phyloP scores from a whole-genome alignment of 1,284 basidiomycete genomes.

The Pyrrhoderma lamaoense region DNA sequence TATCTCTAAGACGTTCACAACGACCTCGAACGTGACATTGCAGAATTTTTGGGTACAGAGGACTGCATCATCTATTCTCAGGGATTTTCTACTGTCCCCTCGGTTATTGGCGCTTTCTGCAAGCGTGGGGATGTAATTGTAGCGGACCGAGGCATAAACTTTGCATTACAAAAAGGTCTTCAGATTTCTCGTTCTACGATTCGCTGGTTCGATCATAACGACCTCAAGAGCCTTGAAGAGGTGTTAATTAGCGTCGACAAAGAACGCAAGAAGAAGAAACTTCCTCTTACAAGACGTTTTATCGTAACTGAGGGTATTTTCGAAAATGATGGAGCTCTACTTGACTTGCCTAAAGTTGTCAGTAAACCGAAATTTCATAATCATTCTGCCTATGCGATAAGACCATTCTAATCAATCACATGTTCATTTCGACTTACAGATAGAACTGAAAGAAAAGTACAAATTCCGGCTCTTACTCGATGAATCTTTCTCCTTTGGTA shows the following conservation, averaged over 20 bases:
- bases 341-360: conserved; percentile 86
- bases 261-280: conserved; percentile 78
- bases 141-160: conserved; percentile 92
- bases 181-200: conserved; percentile 92
- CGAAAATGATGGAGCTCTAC: conserved; percentile 89
- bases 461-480: conserved; percentile 95
- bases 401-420: not conserved
- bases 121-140: conserved; percentile 98
- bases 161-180: conserved; percentile 96
- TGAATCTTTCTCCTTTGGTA: conserved; percentile 90
- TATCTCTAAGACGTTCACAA: conserved; percentile 76
- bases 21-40: conserved; percentile 82
- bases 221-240: conserved; percentile 84
- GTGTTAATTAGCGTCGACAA: conserved; percentile 80
- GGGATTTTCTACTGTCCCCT: conserved; percentile 86
- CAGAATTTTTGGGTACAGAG: conserved; percentile 87
- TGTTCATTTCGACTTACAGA: conserved; percentile 37
- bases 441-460: conserved; percentile 91
- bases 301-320: conserved; percentile 98
- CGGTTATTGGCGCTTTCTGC: conserved; percentile 95
- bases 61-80: conserved; percentile 92
- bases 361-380: conserved; percentile 26
- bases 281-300: conserved; percentile 83
- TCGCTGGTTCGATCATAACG: conserved; percentile 95
- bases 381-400: not conserved